A percentile compares a stretch with the other conserved stretches of the same genome.
Conservation (phyloP, 73 alveolate genomes). For the Paramecium octaurelia region DNA sequence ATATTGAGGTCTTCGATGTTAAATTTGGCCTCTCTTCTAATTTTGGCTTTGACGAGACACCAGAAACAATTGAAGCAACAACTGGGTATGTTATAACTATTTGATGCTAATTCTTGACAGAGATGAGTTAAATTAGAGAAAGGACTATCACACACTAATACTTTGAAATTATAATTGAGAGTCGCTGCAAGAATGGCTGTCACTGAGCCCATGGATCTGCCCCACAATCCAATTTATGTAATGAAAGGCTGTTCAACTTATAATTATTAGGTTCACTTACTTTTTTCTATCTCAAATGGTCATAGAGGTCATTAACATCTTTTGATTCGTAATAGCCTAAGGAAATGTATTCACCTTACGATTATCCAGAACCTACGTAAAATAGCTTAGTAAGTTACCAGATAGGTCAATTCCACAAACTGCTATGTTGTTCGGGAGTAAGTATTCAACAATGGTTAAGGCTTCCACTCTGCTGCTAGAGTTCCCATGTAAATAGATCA, state of each 20-base stretch:
- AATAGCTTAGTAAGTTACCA: background rate
- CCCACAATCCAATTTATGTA: conserved; percentile 85
- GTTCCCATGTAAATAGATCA: conserved; percentile 83
- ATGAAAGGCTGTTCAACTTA: conserved; percentile 44
- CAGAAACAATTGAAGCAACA: conserved; percentile 1
- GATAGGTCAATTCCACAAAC: conserved; percentile 83
- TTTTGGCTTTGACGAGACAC: background rate
- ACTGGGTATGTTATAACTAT: background rate
- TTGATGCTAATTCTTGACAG: background rate
- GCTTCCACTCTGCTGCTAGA: conserved; percentile 68
- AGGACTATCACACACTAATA: conserved; percentile 20
- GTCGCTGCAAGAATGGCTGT: conserved; percentile 79
- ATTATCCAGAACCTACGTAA: conserved; percentile 78
- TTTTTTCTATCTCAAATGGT: conserved; percentile 69
- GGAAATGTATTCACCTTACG: conserved; percentile 91
- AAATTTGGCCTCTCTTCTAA: background rate
- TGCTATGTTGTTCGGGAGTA: conserved; percentile 62
- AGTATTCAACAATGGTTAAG: conserved; percentile 53
- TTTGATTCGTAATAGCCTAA: conserved; percentile 82
- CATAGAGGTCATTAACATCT: conserved; percentile 71
- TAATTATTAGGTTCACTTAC: conserved; percentile 24
- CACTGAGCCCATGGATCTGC: conserved; percentile 92
- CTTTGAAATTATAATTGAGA: background rate
- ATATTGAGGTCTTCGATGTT: background rate
- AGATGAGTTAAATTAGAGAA: conserved; percentile 21